Evolutionary conservation across 306 rosid genomes (phyloP).

Genomic region (Glycine latifolia): DNA sequence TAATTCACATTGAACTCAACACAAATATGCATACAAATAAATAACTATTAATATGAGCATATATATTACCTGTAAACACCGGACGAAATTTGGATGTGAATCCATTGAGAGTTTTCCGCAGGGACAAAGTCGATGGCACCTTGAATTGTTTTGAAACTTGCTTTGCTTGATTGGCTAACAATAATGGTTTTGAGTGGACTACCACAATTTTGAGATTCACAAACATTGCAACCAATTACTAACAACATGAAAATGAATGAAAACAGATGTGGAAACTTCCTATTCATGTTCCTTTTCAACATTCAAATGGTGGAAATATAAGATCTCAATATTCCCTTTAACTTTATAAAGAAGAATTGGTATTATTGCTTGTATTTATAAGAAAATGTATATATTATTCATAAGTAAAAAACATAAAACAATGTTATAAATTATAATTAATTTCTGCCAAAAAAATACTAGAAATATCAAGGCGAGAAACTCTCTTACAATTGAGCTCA

Average conservation of each 20-base stretch:
- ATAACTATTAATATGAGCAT: too few species aligned
- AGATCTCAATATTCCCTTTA: not conserved
- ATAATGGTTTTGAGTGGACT: not conserved
- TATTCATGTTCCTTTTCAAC: not conserved
- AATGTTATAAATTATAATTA: too few species aligned
- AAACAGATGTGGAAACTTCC: not conserved
- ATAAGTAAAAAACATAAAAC: too few species aligned
- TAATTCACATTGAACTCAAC: not conserved
- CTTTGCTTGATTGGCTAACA: conserved; percentile 17
- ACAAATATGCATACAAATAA: not conserved
- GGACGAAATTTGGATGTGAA: conserved; percentile 42
- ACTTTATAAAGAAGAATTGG: not conserved
- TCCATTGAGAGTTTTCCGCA: conserved; percentile 42
- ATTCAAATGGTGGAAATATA: not conserved
- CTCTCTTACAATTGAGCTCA: too few species aligned
- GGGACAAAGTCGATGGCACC: conserved; percentile 47
- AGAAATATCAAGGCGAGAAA: too few species aligned
- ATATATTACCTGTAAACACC: conserved; percentile 45
- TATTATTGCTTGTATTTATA: not conserved
- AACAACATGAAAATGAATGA: not conserved
- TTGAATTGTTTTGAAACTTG: conserved; percentile 52
- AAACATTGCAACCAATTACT: not conserved
- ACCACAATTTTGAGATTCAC: conserved; percentile 38
- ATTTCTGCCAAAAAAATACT: too few species aligned
- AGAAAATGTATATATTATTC: too few species aligned